phyloP scores from a whole-genome alignment of 805 yeast genomes.

The Yarrowia sp. region DNA sequence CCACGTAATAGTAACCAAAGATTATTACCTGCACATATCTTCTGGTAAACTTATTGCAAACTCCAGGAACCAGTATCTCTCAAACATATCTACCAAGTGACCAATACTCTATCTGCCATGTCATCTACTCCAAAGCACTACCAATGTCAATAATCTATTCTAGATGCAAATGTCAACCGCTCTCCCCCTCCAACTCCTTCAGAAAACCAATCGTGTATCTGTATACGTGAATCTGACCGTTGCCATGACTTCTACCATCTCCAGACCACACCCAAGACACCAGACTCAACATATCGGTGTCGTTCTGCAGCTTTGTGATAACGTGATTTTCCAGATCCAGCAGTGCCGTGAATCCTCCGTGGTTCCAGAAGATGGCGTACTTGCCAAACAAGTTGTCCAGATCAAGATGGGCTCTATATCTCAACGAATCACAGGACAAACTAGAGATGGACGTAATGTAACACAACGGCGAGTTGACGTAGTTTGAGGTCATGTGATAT shows the following conservation, averaged over 20 bases:
- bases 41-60: too few species aligned
- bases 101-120: too few species aligned
- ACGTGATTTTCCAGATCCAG: conserved; percentile 7
- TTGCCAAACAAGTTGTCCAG: conserved; percentile 6
- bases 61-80: too few species aligned
- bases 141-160: too few species aligned
- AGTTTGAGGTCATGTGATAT: not conserved
- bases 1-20: too few species aligned
- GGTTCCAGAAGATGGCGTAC: conserved; percentile 7
- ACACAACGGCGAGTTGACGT: not conserved
- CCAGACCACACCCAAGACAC: not conserved
- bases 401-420: conserved; percentile 1
- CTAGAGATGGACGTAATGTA: not conserved
- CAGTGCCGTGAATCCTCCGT: conserved; percentile 1
- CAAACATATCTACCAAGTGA: too few species aligned
- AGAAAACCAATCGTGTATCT: not conserved
- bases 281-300: not conserved
- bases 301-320: conserved; percentile 11
- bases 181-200: not conserved
- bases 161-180: too few species aligned
- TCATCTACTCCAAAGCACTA: too few species aligned
- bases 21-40: too few species aligned
- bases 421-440: not conserved
- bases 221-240: not conserved
- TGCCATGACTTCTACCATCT: not conserved